phyloP scores from a whole-genome alignment of 202 grass and related monocot species.

The Carex arenaria region DNA sequence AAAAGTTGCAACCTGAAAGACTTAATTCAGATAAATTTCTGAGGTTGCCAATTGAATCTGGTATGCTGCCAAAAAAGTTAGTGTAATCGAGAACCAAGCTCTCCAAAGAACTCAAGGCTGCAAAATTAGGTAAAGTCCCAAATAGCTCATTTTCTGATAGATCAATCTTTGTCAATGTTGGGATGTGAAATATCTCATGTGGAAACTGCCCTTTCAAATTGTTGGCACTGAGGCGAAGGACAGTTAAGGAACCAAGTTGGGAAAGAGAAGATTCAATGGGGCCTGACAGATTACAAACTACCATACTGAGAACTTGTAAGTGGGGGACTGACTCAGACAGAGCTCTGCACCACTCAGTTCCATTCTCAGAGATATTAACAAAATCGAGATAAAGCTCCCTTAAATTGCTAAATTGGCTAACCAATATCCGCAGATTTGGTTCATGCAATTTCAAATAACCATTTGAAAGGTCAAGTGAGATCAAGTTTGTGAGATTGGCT shows the following conservation, averaged over 20 bases:
- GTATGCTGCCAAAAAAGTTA: constrained; percentile 21
- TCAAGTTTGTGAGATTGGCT: no score
- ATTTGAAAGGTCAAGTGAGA: no score
- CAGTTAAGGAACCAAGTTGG: not conserved
- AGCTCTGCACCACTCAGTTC: constrained; percentile 27
- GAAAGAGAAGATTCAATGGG: not conserved
- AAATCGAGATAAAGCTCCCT: constrained; percentile 23
- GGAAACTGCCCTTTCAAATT: not conserved
- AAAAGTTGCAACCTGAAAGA: constrained; percentile 9
- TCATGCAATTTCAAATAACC: no score
- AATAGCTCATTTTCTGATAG: not conserved
- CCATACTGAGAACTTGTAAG: constrained; percentile 35
- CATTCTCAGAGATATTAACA: constrained; percentile 23
- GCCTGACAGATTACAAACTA: constrained; percentile 15
- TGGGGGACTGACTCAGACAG: constrained; percentile 15
- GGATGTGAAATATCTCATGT: not conserved
- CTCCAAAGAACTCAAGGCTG: constrained; percentile 19
- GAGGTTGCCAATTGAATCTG: constrained; percentile 33
- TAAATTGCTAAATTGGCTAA: constrained; percentile 32
- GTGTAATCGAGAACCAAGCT: constrained; percentile 9
- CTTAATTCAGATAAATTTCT: constrained; percentile 21
- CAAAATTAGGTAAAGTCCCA: not conserved
- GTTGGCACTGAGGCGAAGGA: not conserved
- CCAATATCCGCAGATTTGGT: constrained; percentile 6
- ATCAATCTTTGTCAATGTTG: not conserved